phyloP scores from a whole-genome alignment of 176 grass and related monocot species.

The Paspalum vaginatum region DNA sequence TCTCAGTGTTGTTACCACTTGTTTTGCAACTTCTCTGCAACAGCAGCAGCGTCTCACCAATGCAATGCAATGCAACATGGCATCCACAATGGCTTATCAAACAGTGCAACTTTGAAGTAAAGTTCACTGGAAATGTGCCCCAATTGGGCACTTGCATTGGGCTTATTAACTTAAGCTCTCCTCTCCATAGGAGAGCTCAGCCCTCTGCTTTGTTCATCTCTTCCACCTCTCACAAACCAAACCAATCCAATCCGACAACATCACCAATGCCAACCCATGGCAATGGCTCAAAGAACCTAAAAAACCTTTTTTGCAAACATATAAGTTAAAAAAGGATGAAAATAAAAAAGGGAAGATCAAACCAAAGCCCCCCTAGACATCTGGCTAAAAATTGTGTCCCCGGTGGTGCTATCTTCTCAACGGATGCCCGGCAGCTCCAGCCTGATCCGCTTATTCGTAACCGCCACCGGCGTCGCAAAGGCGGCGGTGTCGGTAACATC shows the following conservation, averaged over 20 bases:
- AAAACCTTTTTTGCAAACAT: conserved; percentile 43
- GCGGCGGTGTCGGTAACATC: conserved; percentile 58
- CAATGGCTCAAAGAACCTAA: conserved; percentile 53
- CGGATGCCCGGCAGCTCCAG: conserved; percentile 58
- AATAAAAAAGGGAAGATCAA: conserved; percentile 41
- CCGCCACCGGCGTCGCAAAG: conserved; percentile 23
- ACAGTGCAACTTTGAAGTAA: conserved; percentile 40
- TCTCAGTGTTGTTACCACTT: conserved; percentile 41
- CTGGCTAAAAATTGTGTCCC: conserved; percentile 61
- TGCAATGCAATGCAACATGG: conserved; percentile 36
- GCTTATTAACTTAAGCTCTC: conserved; percentile 50
- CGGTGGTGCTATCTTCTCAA: conserved; percentile 62
- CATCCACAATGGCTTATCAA: conserved; percentile 42
- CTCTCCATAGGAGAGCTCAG: conserved; percentile 64
- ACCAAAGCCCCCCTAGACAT: conserved; percentile 71
- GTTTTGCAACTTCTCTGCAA: conserved; percentile 32
- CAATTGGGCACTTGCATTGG: conserved; percentile 38
- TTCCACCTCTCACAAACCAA: conserved; percentile 56
- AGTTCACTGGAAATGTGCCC: conserved; percentile 50
- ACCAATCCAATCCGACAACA: conserved; percentile 55
- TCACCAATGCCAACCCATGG: conserved; percentile 54
- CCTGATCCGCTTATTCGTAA: conserved; percentile 72
- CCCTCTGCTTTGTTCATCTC: conserved; percentile 47
- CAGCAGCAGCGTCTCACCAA: conserved; percentile 44
- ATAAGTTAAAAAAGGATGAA: conserved; percentile 14